Evolutionary conservation across 164 flowering plant genomes (phyloP).

Genomic region (Vitis cinerea): DNA sequence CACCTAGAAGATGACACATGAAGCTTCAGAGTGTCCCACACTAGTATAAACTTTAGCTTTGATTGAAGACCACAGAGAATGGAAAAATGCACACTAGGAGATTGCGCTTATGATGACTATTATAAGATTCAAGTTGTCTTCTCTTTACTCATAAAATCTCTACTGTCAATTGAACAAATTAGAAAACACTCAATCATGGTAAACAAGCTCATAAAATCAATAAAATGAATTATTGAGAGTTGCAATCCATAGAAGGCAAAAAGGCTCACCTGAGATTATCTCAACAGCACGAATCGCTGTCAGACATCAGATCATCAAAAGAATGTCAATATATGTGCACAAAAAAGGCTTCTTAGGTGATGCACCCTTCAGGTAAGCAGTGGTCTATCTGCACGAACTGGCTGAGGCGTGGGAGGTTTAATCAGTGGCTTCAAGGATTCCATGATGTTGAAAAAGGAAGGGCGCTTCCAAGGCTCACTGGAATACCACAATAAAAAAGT

Average conservation of each 20-base stretch:
- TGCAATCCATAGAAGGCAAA: background rate
- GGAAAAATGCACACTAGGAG: background rate
- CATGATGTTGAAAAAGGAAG: conserved; percentile 77
- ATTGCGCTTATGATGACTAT: background rate
- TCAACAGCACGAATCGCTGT: conserved; percentile 14
- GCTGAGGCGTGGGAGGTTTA: conserved; percentile 50
- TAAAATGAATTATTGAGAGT: background rate
- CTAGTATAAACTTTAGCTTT: background rate
- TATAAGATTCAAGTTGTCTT: background rate
- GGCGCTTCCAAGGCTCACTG: conserved; percentile 92
- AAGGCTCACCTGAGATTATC: conserved; percentile 30
- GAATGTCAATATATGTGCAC: conserved; percentile 29
- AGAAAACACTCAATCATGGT: background rate
- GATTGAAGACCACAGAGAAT: background rate
- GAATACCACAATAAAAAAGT: conserved; percentile 10
- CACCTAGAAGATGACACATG: background rate
- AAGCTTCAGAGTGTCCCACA: background rate
- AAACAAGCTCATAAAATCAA: background rate
- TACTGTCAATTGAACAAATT: background rate
- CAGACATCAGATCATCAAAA: conserved; percentile 24
- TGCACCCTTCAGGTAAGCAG: conserved; percentile 34
- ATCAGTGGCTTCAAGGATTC: conserved; percentile 59
- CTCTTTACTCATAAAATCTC: background rate
- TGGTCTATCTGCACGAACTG: conserved; percentile 36
- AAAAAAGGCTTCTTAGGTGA: conserved; percentile 3